Conservation (phyloP, 441 rosid genomes). For the Biscutella laevigata region DNA sequence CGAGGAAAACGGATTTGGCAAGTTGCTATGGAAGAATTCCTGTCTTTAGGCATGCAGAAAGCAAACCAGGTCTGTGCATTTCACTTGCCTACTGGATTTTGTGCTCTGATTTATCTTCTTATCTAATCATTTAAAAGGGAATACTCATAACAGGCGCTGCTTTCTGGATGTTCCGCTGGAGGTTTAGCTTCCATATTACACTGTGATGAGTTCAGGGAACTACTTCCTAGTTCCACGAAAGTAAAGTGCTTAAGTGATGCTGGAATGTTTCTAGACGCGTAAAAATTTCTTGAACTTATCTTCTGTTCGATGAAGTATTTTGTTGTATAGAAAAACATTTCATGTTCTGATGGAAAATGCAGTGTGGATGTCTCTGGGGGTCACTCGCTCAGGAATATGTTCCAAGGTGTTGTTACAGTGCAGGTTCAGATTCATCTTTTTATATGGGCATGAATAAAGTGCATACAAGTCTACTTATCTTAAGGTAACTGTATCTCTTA, state of each 20-base stretch:
- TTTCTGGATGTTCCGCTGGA: constrained; percentile 66
- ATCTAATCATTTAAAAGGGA: background rate
- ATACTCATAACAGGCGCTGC: constrained; percentile 35
- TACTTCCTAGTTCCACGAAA: constrained; percentile 34
- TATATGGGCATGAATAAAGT: background rate
- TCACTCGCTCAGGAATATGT: constrained; percentile 38
- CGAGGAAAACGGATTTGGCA: constrained; percentile 44
- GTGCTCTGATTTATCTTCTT: background rate
- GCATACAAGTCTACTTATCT: background rate
- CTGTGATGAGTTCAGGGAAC: constrained; percentile 41
- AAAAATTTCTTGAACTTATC: constrained; percentile 15
- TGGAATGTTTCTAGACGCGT: constrained; percentile 52
- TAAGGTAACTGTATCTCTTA: background rate
- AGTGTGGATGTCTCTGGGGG: constrained; percentile 47
- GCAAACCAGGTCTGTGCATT: constrained; percentile 35
- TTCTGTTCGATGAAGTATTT: background rate
- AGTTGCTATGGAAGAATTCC: constrained; percentile 39
- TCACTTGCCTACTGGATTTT: background rate
- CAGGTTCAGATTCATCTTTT: constrained; percentile 29
- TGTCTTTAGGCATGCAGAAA: constrained; percentile 35
- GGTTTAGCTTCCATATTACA: constrained; percentile 54
- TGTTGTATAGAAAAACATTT: background rate
- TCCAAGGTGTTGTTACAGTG: constrained; percentile 33
- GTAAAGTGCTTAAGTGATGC: constrained; percentile 59
- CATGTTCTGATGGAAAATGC: constrained; percentile 7